phyloP scores from a whole-genome alignment of 192 early-diverging fungal species.

The Mortierella antarctica region DNA sequence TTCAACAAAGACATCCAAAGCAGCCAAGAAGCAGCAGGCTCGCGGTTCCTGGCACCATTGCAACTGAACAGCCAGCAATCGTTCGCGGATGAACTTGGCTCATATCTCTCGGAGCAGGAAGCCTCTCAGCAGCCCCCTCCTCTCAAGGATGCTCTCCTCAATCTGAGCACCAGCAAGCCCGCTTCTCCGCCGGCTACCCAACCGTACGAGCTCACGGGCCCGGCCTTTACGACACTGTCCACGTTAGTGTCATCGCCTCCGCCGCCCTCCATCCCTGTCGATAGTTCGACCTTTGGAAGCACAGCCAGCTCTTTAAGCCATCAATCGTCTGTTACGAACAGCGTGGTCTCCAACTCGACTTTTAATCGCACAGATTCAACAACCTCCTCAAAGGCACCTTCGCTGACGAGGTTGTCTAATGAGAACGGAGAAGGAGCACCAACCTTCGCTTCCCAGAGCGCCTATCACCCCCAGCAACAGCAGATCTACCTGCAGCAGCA shows the following conservation, averaged over 20 bases:
- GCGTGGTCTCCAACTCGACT: no score
- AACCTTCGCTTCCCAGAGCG: conserved; percentile 1
- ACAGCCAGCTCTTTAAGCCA: no score
- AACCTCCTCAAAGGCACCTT: no score
- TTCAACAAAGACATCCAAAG: neutral
- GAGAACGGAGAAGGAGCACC: neutral
- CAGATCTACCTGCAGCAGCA: conserved; percentile 6
- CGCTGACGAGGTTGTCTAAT: no score
- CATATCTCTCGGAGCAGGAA: conserved; percentile 16
- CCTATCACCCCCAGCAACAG: neutral
- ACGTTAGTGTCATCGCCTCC: no score
- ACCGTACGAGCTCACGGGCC: neutral
- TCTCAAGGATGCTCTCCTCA: neutral
- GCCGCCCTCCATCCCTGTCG: no score
- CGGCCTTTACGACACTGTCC: neutral
- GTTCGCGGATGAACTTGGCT: conserved; percentile 27
- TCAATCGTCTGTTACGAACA: no score
- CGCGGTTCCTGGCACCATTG: neutral
- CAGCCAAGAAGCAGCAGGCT: neutral
- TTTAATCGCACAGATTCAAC: no score
- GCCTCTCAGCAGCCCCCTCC: neutral
- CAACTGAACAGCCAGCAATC: conserved; percentile 1
- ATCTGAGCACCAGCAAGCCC: neutral
- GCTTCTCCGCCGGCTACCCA: neutral
- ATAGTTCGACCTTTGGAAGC: no score